Evolutionary conservation across 192 early-diverging fungal genomes (phyloP).

Genomic region (Rhizophagus prolifer): DNA sequence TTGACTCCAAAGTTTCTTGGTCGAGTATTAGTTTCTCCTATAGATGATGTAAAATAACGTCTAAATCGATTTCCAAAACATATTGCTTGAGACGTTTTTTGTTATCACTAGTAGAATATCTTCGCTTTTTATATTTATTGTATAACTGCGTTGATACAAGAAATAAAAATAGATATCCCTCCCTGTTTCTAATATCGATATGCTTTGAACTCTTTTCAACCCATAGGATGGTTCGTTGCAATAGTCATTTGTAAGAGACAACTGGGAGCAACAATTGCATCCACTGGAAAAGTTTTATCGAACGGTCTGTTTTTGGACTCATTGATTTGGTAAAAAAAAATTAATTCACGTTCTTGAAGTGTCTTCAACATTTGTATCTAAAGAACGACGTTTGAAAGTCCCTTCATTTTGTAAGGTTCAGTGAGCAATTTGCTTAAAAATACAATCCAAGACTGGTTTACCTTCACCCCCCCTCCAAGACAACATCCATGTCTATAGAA

Average conservation of each 20-base stretch:
- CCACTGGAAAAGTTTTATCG: constrained; percentile 1
- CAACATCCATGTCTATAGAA: neutral
- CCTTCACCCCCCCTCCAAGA: neutral
- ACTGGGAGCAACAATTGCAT: constrained; percentile 14
- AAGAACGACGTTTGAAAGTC: constrained; percentile 8
- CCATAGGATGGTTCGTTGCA: neutral
- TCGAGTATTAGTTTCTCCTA: too few species aligned
- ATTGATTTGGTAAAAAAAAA: neutral
- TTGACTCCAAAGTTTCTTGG: too few species aligned
- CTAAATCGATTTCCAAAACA: constrained; percentile 8
- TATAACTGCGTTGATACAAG: neutral
- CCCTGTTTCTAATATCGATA: neutral
- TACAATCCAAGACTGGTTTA: neutral
- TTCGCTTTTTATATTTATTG: too few species aligned
- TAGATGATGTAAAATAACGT: too few species aligned
- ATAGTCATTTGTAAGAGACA: constrained; percentile 17
- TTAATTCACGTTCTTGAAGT: neutral
- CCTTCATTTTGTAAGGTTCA: constrained; percentile 5
- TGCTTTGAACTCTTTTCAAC: constrained; percentile 11
- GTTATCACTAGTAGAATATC: neutral
- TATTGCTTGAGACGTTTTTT: constrained; percentile 8
- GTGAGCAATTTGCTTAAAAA: constrained; percentile 10
- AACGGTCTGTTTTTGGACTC: neutral
- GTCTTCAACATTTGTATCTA: neutral
- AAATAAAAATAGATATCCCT: constrained; percentile 14